Evolutionary conservation across 495 filamentous ascomycete genomes (phyloP), one percentile per base, ranked within the genome.

Genomic region (Symbiotaphrina buchneri): DNA sequence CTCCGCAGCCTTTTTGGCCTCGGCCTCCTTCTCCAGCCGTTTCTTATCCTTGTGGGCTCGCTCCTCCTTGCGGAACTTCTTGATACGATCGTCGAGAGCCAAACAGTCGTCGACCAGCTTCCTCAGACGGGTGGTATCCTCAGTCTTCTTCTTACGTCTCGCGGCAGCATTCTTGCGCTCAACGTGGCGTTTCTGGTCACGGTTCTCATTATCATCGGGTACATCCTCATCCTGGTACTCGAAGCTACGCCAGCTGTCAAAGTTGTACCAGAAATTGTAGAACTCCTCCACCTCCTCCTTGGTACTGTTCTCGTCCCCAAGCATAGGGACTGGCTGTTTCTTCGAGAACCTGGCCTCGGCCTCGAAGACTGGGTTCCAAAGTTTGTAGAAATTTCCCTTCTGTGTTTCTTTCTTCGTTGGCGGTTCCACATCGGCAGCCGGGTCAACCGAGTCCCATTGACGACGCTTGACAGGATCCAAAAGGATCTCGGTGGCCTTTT

Each of bases 231-330:
- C 90, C 23, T 85, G 77, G 52, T 97, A 97, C 58, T 97, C 87
- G 51, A 97, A 97, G 16, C 76, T 69, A 29, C 87, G 65, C 87
- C 87, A 97, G 52, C 75, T 84, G 65, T 97, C 90, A 44, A 97
- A 87, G 61, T 83, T 83, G 64, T 93, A 97, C 75, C 79, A 97
- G 65, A 94, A 97, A 63, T 95, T 91, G 64, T 97, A 97, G 61
- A 97, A 97, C 34, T 57, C 55, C 46, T 94, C 79, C 17, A 97
- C 85, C 1, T 85, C 74, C 46, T 90, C 76, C 49, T 81, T 74
- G 44, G 71, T 68, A 43, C 69, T 74, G 40, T 87, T 76, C 26
- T 90, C 83, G 49, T 85, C 66, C 32, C 87, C 75, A 21, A 95
- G 67, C 36, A 58, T 49, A 2, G 87, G 90, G 7, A 93, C 90